phyloP scores from a whole-genome alignment of 2,329 filamentous ascomycete species.

The Talaromyces marneffei region DNA sequence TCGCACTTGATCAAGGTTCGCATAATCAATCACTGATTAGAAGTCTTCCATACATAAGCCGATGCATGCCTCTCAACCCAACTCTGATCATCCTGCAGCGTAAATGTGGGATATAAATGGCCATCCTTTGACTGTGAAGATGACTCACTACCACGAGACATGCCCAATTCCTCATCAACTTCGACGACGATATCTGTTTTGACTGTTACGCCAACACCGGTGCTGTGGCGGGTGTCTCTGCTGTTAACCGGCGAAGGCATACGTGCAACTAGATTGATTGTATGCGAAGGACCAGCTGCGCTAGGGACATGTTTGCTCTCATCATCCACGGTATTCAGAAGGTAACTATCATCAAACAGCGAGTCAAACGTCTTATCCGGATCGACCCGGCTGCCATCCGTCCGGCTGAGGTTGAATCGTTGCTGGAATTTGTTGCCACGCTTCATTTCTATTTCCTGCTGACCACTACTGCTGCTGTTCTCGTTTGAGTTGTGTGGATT shows the following conservation, averaged over 20 bases:
- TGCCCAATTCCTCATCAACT: slow-evolving; percentile 17
- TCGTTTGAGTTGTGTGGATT: slow-evolving; percentile 14
- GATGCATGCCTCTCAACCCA: slow-evolving; percentile 1
- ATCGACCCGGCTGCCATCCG: background rate
- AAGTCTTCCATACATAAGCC: slow-evolving; percentile 1
- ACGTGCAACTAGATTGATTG: background rate
- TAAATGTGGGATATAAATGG: background rate
- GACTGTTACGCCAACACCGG: slow-evolving; percentile 20
- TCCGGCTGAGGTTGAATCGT: background rate
- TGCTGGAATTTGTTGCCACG: background rate
- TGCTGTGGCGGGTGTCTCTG: slow-evolving; percentile 11
- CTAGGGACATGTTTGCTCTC: slow-evolving; percentile 9
- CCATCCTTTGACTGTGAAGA: background rate
- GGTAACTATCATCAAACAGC: slow-evolving; percentile 4
- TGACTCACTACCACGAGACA: background rate
- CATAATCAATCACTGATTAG: background rate
- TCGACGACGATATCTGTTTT: slow-evolving; percentile 30
- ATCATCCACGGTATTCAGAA: slow-evolving; percentile 2
- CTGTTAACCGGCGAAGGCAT: slow-evolving; percentile 9
- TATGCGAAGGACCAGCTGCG: slow-evolving; percentile 13
- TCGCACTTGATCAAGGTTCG: too few relatives aligned
- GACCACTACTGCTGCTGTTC: background rate
- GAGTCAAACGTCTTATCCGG: slow-evolving; percentile 6
- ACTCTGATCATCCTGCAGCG: background rate
- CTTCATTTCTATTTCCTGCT: background rate